These are phyloP conservation scores for Friedmanniomyces simplex DNA, from an alignment of 495 filamentous ascomycete genomes.

Conservation along the genomic window DNA sequence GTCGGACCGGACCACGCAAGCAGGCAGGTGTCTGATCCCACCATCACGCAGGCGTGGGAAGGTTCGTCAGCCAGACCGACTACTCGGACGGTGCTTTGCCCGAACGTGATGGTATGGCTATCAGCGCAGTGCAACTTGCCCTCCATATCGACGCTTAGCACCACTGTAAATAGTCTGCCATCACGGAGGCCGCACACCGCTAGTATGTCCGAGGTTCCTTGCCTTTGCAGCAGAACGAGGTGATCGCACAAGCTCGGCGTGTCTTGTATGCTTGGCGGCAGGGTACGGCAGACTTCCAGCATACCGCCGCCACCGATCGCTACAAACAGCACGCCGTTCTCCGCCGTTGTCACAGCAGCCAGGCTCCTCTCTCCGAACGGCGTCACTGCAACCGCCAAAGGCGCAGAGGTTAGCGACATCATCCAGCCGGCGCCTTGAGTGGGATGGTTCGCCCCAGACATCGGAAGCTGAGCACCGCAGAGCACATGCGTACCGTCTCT, in stretches of 20 bases:
- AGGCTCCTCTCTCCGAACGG: not conserved
- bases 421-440: not conserved
- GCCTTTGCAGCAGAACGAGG: not conserved
- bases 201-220: not conserved
- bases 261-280: not conserved
- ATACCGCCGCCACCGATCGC: not conserved
- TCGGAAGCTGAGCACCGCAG: not conserved
- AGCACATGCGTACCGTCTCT: not conserved
- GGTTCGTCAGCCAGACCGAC: not conserved
- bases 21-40: slow-evolving; percentile 13
- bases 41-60: slow-evolving; percentile 5
- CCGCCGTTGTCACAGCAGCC: not conserved
- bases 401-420: not conserved
- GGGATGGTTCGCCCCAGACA: not conserved
- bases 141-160: not conserved
- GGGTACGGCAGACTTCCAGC: not conserved
- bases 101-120: not conserved
- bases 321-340: not conserved
- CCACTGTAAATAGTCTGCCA: slow-evolving; percentile 16
- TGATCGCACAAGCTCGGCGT: slow-evolving; percentile 4
- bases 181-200: slow-evolving; percentile 27
- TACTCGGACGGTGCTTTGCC: slow-evolving; percentile 8
- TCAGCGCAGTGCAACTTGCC: not conserved
- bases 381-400: not conserved
- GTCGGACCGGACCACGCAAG: slow-evolving; percentile 8